phyloP scores from a whole-genome alignment of 306 rosid genomes.

The Prunus fruticosa region DNA sequence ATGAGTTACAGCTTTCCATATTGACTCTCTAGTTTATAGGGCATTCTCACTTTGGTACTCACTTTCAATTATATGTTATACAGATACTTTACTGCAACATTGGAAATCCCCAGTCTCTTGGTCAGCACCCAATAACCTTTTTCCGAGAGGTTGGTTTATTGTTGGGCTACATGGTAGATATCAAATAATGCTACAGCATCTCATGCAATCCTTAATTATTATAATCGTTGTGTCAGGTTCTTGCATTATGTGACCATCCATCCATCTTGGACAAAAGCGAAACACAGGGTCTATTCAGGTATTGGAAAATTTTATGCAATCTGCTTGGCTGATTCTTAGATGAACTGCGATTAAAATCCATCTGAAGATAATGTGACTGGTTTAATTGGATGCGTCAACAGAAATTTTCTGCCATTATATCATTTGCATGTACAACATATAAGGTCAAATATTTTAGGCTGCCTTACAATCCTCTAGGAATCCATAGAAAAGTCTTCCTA shows the following conservation, averaged over 20 bases:
- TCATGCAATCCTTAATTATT: slow-evolving; percentile 20
- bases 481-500: neutral
- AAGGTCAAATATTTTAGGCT: neutral
- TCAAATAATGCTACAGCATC: slow-evolving; percentile 1
- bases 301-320: slow-evolving; percentile 24
- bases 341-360: neutral
- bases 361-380: neutral
- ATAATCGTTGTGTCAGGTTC: slow-evolving; percentile 43
- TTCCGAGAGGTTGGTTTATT: slow-evolving; percentile 84
- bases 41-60: slow-evolving; percentile 4
- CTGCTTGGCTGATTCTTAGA: slow-evolving; percentile 4
- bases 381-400: neutral
- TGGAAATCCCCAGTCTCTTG: slow-evolving; percentile 95
- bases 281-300: slow-evolving; percentile 97
- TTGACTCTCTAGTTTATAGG: neutral
- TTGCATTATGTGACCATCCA: slow-evolving; percentile 86
- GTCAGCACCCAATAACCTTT: slow-evolving; percentile 77
- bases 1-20: neutral
- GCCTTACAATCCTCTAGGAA: neutral
- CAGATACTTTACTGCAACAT: slow-evolving; percentile 93
- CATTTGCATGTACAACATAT: neutral
- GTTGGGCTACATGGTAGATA: slow-evolving; percentile 12
- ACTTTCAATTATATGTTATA: slow-evolving; percentile 13
- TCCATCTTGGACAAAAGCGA: slow-evolving; percentile 78
- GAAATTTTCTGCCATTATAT: neutral